These are phyloP conservation scores for Candida maris DNA, from an alignment of 805 yeast species.

Conservation along the genomic window DNA sequence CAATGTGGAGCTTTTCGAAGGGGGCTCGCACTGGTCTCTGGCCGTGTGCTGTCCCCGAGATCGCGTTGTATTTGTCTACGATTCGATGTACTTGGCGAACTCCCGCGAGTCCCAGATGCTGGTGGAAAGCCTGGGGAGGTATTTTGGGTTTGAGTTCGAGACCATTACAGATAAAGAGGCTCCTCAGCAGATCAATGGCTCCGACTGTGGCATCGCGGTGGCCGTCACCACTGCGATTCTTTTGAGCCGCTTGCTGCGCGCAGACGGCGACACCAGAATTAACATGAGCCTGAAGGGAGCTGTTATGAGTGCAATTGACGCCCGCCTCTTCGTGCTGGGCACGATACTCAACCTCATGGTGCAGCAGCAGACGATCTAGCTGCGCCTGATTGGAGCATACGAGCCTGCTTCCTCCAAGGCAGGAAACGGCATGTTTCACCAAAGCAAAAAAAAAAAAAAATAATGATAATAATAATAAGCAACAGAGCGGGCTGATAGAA, in stretches of 20 bases:
- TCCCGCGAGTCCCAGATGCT: conserved; percentile 33
- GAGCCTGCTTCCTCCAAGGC: no score
- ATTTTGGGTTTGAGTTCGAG: conserved; percentile 22
- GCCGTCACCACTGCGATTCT: conserved; percentile 36
- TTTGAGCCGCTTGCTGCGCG: conserved; percentile 31
- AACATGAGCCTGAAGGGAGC: conserved; percentile 39
- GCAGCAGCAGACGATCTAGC: conserved; percentile 4
- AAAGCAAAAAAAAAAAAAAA: no score
- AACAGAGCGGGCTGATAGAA: no score
- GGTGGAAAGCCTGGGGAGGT: conserved; percentile 28
- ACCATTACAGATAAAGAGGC: conserved; percentile 28
- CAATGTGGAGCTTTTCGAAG: conserved; percentile 53
- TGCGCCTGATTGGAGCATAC: background rate
- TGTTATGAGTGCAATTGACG: conserved; percentile 45
- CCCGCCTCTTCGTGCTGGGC: conserved; percentile 42
- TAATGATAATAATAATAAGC: no score
- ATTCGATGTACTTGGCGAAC: conserved; percentile 50
- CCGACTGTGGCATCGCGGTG: conserved; percentile 59
- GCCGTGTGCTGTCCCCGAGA: conserved; percentile 50
- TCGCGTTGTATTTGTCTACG: conserved; percentile 50
- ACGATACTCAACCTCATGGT: conserved; percentile 30
- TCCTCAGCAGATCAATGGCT: conserved; percentile 62
- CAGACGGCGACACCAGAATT: conserved; percentile 29
- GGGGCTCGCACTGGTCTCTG: conserved; percentile 78
- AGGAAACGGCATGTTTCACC: no score